These are phyloP conservation scores for Colletotrichum truncatum DNA, from an alignment of 2,329 filamentous ascomycete species.

Conservation along the genomic window DNA sequence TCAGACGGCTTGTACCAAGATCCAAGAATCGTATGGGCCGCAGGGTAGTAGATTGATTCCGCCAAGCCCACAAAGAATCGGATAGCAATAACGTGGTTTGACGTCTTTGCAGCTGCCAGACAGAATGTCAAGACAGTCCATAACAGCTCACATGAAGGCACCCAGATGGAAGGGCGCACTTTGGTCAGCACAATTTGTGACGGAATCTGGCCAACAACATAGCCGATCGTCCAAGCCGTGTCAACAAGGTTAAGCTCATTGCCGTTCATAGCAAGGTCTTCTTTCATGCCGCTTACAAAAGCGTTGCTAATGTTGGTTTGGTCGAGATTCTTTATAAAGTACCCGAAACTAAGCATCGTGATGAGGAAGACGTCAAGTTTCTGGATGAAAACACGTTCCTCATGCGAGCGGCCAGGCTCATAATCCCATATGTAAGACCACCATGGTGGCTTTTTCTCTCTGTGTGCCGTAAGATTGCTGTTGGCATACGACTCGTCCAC, in stretches of 20 bases:
- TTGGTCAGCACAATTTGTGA: slow-evolving; percentile 39
- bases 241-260: slow-evolving; percentile 37
- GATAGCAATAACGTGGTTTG: slow-evolving; percentile 49
- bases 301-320: slow-evolving; percentile 37
- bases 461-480: not conserved
- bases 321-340: slow-evolving; percentile 37
- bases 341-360: slow-evolving; percentile 25
- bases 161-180: slow-evolving; percentile 39
- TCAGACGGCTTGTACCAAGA: slow-evolving; percentile 49
- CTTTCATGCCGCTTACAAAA: slow-evolving; percentile 39
- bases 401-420: slow-evolving; percentile 35
- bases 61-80: slow-evolving; percentile 54
- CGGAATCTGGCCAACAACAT: slow-evolving; percentile 38
- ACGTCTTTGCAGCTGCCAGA: slow-evolving; percentile 28
- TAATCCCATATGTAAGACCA: slow-evolving; percentile 40
- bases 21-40: slow-evolving; percentile 46
- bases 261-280: slow-evolving; percentile 37
- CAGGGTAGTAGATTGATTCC: slow-evolving; percentile 44
- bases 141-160: slow-evolving; percentile 37
- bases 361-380: slow-evolving; percentile 37
- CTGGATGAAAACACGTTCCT: slow-evolving; percentile 36
- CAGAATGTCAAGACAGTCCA: slow-evolving; percentile 33
- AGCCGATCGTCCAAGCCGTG: slow-evolving; percentile 36
- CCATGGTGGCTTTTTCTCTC: slow-evolving; percentile 40
- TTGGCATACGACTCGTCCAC: slow-evolving; percentile 10